Evolutionary conservation across 768 basidiomycete species (phyloP), one percentile per base, ranked within the genome.

Genomic region (Cystobasidiopsis lactophilus): DNA sequence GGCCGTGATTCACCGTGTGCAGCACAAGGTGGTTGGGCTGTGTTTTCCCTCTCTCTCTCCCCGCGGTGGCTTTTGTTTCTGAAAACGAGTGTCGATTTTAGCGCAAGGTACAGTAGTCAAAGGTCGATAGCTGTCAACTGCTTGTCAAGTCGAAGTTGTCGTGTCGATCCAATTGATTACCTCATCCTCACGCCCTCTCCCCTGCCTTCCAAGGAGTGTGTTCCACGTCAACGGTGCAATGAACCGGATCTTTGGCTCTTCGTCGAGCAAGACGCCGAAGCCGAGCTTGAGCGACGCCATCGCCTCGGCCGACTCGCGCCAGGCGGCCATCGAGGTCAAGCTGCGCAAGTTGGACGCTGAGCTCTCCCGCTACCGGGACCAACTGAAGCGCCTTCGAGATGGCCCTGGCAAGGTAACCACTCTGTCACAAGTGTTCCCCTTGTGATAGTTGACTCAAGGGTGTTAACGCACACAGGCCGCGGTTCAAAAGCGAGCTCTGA

Each of bases 311-410:
- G 56, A 59, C 49, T 40, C 52, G 23, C 57, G 60, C 13, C 52
- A 58, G 50, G 58, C 59, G 46, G 56, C 54, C n/a, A 62, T 57
- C 44, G 88, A 98, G 66, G 89, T 95, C 65, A 98, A 96, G 72
- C 72, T 98, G 60, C 82, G 80, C 70, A 98, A 96, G 67, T 74
- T 98, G 27, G 89, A 96, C 62, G 89, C 79, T 4, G 93, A 98
- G 64, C 75, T 98, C 19, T 73, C 71, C 45, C 73, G 82, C 37
- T 95, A 93, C 71, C 86, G 88, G 67, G 85, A 89, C 51, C 93
- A 96, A 69, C 85, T 98, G 83, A 74, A 77, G 61, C 91, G 85
- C 68, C 72, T 98, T 65, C 73, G 85, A 23, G 80, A 79, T 59
- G 93, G 93, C 0, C 88, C 93, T 24, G 91, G 91, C 49, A 98